Conservation (phyloP, 441 rosid species). For the Populus hybrid region DNA sequence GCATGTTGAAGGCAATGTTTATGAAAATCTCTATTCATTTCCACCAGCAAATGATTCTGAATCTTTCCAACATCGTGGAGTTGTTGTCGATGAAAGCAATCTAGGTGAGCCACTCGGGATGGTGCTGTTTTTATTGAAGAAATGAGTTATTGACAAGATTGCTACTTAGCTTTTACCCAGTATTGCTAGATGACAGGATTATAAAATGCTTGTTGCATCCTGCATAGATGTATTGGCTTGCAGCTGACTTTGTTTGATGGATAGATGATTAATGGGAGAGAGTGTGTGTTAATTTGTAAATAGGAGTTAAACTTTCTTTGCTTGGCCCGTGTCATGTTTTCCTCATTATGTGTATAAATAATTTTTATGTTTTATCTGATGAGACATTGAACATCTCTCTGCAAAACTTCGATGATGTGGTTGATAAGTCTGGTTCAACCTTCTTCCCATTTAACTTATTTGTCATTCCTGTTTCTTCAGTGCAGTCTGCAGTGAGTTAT, state of each 20-base stretch:
- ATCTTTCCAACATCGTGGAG: background rate
- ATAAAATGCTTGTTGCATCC: background rate
- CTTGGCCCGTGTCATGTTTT: background rate
- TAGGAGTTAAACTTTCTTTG: background rate
- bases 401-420: background rate
- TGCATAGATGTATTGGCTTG: background rate
- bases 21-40: conserved; percentile 12
- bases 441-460: background rate
- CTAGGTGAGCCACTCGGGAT: conserved; percentile 30
- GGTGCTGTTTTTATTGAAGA: background rate
- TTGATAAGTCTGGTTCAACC: background rate
- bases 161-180: background rate
- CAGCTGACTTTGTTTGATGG: background rate
- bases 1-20: conserved; percentile 6
- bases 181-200: background rate
- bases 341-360: background rate
- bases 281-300: background rate
- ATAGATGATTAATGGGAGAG: background rate
- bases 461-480: background rate
- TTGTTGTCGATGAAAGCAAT: conserved; percentile 23
- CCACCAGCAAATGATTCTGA: conserved; percentile 18
- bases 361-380: conserved; percentile 2
- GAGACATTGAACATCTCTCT: background rate
- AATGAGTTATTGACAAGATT: conserved; percentile 1
- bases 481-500: conserved; percentile 1